Evolutionary conservation across 176 grass and related monocot genomes (phyloP).

Genomic region (Raddia distichophylla): DNA sequence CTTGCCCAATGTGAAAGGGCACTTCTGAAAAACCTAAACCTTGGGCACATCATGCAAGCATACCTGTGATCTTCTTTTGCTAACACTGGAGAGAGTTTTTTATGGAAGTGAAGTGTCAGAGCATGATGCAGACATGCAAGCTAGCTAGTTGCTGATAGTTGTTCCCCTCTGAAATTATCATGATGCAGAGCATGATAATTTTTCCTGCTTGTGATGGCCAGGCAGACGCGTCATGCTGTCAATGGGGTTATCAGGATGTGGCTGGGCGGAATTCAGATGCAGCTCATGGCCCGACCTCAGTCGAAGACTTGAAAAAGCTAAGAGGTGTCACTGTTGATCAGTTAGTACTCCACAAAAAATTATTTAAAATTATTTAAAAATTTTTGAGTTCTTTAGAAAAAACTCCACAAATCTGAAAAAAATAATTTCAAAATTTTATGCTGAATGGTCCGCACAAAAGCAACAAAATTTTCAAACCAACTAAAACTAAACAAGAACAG

Average conservation of each 20-base stretch:
- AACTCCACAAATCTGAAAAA: too few species aligned
- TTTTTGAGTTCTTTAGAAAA: too few species aligned
- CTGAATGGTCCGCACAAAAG: too few species aligned
- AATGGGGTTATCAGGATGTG: not conserved
- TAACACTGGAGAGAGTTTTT: not conserved
- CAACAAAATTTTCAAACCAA: too few species aligned
- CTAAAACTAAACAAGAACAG: too few species aligned
- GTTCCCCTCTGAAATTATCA: too few species aligned
- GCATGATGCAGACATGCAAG: not conserved
- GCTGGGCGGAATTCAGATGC: not conserved
- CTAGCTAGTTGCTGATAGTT: not conserved
- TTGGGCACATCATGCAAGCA: not conserved
- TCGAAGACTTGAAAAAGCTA: not conserved
- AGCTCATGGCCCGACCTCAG: not conserved
- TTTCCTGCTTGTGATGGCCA: not conserved
- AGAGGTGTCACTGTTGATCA: not conserved
- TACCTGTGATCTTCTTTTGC: too few species aligned
- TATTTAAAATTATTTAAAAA: too few species aligned
- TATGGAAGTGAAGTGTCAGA: not conserved
- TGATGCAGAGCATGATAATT: too few species aligned
- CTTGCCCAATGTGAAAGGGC: not conserved
- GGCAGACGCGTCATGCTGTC: not conserved
- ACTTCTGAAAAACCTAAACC: not conserved
- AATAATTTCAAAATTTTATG: too few species aligned
- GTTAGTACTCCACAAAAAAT: too few species aligned